Evolutionary conservation across 805 yeast genomes (phyloP), one percentile per base, ranked within the genome.

Genomic region (Candida vartiovaarae): DNA sequence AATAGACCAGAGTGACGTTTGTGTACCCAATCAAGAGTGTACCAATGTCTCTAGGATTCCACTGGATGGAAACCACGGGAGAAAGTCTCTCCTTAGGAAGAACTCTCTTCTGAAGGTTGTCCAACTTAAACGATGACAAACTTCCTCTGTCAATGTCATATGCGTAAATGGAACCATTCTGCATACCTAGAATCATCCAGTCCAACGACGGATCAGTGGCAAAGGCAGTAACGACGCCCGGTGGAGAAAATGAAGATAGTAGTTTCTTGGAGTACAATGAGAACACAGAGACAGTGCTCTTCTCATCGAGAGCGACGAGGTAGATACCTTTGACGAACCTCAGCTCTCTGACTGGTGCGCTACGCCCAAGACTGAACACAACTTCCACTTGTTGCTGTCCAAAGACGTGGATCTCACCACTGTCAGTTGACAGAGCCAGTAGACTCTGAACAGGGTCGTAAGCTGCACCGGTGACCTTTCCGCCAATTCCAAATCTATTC

Each of bases 21-120:
- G 76, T 66, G 60, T 90, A 93, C 0, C 88, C 78, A 8, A 93
- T 75, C 50, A 93, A 69, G 3, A 93, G 47, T 0, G 83, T 71
- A 0, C 95, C 91, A 6, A 88, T 70, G 59, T 93, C 97, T 49
- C 97, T 72, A 4, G 99, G 99, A 56, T 87, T 93, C 75, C 95
- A 72, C 49, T 78, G 77, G 3, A 93, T 63, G 0, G 82, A 68
- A 2, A 76, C 59, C 1, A 89, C 93, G 1, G 85, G 79, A 0
- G 89, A 80, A 48, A 75, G 50, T 15, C 74, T 70, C 34, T 75
- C 80, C 40, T 73, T 72, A 0, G 86, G 80, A 36, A 81, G 65
- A 3, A 78, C 68, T 7, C 53, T 60, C 47, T 76, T 76, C 57
- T 89, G 96, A 30, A 85, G 67, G 56, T 85, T 86, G 41, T 78